Conservation (phyloP, 148 eudicot species). For the Rhododendron kiyosumense region DNA sequence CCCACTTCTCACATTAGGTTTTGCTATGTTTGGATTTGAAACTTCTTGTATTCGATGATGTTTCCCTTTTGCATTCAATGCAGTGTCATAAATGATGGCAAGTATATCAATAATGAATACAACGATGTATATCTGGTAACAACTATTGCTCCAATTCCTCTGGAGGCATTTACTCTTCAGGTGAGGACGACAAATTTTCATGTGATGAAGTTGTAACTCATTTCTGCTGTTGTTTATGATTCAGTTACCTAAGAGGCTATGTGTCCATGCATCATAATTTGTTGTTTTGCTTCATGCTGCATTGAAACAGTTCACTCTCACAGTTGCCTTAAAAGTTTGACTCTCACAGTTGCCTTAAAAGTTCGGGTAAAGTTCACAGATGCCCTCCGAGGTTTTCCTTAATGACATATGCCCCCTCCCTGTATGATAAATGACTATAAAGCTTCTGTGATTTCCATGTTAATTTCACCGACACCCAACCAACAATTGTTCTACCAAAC, state of each 20-base stretch:
- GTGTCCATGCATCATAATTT: neutral
- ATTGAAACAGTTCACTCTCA: neutral
- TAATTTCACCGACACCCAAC: neutral
- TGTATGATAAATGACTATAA: neutral
- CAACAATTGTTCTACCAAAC: neutral
- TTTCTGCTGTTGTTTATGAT: neutral
- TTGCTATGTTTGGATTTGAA: neutral
- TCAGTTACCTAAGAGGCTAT: neutral
- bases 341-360: neutral
- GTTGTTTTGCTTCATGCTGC: neutral
- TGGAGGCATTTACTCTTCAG: conserved; percentile 94
- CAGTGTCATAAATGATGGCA: conserved; percentile 80
- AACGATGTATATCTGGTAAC: conserved; percentile 89
- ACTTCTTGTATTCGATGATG: conserved; percentile 3
- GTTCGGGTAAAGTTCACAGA: neutral
- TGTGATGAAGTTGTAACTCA: neutral
- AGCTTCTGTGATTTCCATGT: neutral
- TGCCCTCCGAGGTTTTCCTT: neutral
- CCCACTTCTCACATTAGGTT: neutral
- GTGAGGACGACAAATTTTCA: conserved; percentile 26
- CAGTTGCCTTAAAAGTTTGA: neutral
- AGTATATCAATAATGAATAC: conserved; percentile 82
- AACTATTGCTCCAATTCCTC: conserved; percentile 73
- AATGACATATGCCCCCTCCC: neutral
- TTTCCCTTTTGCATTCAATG: conserved; percentile 20